Evolutionary conservation across 2,329 filamentous ascomycete genomes (phyloP).

Genomic region (Gliomastix tumulicola): DNA sequence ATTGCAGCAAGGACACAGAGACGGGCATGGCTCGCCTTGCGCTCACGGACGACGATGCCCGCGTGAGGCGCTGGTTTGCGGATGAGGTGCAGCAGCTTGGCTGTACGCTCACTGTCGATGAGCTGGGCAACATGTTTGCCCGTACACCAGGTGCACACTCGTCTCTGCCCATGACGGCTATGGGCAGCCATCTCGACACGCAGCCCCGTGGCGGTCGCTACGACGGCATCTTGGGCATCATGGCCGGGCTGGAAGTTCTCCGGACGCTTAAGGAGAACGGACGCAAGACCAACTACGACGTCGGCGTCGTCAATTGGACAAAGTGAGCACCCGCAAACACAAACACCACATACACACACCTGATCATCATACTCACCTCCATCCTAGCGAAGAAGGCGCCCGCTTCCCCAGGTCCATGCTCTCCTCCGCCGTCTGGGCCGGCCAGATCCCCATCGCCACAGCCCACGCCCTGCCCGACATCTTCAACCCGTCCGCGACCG

Average conservation of each 20-base stretch:
- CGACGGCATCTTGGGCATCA: conserved; percentile 70
- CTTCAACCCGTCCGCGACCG: conserved; percentile 8
- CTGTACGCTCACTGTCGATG: conserved; percentile 61
- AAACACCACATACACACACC: no score
- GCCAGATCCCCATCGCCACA: conserved; percentile 50
- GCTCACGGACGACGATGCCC: conserved; percentile 64
- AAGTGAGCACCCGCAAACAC: conserved; percentile 50
- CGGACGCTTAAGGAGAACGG: conserved; percentile 59
- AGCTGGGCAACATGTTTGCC: conserved; percentile 78
- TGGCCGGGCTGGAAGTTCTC: conserved; percentile 67
- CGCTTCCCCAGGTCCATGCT: conserved; percentile 72
- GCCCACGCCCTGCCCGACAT: conserved; percentile 39
- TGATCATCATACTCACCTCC: neutral
- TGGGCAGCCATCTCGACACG: conserved; percentile 63
- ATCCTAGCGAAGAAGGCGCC: conserved; percentile 66
- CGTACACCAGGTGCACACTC: conserved; percentile 47
- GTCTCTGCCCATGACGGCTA: conserved; percentile 55
- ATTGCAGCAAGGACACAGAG: conserved; percentile 30
- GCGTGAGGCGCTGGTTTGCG: conserved; percentile 70
- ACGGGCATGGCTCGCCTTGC: conserved; percentile 73
- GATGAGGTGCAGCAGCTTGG: conserved; percentile 54
- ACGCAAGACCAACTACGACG: conserved; percentile 61
- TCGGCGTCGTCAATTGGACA: conserved; percentile 75
- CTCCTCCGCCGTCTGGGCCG: conserved; percentile 71
- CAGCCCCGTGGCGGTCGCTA: conserved; percentile 62